Evolutionary conservation across 306 rosid genomes (phyloP).

Genomic region (Quercus aquifolioides): DNA sequence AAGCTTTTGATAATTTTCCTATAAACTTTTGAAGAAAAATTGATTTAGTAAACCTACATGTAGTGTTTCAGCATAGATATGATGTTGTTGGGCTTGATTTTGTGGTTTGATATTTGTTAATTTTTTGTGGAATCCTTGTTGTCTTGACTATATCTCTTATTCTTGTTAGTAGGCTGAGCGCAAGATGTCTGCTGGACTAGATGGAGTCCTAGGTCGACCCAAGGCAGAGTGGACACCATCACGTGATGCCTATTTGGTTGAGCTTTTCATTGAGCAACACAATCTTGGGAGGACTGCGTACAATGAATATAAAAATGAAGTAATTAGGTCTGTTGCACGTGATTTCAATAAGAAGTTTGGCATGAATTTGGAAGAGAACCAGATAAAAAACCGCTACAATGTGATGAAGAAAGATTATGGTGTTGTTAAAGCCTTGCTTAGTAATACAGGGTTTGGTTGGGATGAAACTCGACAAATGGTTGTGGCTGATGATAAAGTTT

Average conservation of each 20-base stretch:
- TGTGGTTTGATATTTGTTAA: background rate
- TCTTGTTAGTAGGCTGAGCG: background rate
- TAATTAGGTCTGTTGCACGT: constrained; percentile 31
- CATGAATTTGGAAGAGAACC: constrained; percentile 44
- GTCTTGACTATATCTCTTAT: background rate
- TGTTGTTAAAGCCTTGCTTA: constrained; percentile 33
- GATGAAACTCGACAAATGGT: constrained; percentile 38
- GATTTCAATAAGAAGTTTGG: constrained; percentile 34
- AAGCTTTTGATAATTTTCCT: background rate
- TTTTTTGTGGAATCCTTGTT: background rate
- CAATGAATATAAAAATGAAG: constrained; percentile 45
- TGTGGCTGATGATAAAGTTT: constrained; percentile 42
- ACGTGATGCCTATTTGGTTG: constrained; percentile 36
- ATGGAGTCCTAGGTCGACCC: constrained; percentile 26
- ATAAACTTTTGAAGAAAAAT: background rate
- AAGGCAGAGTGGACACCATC: constrained; percentile 43
- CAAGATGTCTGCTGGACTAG: constrained; percentile 36
- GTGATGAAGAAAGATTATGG: constrained; percentile 49
- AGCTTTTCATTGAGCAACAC: constrained; percentile 35
- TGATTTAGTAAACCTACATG: background rate
- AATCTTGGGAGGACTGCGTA: constrained; percentile 40
- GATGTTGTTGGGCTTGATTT: background rate
- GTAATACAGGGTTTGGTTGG: constrained; percentile 37
- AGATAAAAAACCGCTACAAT: constrained; percentile 45
- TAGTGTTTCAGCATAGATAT: background rate